Evolutionary conservation across 1,284 basidiomycete species (phyloP), one percentile per base, ranked within the genome.

Genomic region (Chalciporus sp.): DNA sequence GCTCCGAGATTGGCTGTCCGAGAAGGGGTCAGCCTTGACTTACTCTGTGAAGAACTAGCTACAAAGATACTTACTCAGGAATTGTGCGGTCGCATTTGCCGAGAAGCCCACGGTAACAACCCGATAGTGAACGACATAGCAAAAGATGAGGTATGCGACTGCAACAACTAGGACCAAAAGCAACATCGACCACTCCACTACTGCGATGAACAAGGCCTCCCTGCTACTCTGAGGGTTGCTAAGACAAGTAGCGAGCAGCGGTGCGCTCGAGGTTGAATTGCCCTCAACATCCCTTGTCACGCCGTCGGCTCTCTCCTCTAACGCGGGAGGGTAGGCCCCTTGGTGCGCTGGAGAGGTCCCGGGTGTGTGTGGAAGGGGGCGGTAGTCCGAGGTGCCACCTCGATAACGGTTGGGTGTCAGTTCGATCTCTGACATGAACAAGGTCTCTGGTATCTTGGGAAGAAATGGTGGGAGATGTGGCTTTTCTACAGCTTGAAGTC

Each of bases 121-220:
- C 11, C 33, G 58, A 42, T 60, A 50, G 33, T 59, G 58, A 37
- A 57, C 58, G 31, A 43, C 44, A 16, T 57, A 59, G 19, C 58
- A 59, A 28, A 59, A 59, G 1, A 45, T 28, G 20, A 59, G 58
- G 23, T 60, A 59, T 1, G 23, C 47, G 16, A 60, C 26, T 5
- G 26, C 50, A 8, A 59, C 40, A 8, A 20, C 6, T 14, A 54
- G 49, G n/a, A 31, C 28, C 2, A 57, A 16, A 26, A 60, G 4
- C 7, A 47, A 17, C 37, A 37, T 11, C 23, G 20, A 37, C 53
- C 47, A 50, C 33, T 57, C 42, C 43, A 40, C 44, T 27, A 27
- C 2, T 17, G 37, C 42, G 33, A 16, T n/a, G 40, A 60, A 14
- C 5, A 23, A 31, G 12, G 40, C 23, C 35, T 4, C 20, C 14